A percentile compares a stretch with the other conserved stretches of the same genome.
Conservation (phyloP, 2,329 filamentous ascomycete species). For the Cladophialophora immunda region DNA sequence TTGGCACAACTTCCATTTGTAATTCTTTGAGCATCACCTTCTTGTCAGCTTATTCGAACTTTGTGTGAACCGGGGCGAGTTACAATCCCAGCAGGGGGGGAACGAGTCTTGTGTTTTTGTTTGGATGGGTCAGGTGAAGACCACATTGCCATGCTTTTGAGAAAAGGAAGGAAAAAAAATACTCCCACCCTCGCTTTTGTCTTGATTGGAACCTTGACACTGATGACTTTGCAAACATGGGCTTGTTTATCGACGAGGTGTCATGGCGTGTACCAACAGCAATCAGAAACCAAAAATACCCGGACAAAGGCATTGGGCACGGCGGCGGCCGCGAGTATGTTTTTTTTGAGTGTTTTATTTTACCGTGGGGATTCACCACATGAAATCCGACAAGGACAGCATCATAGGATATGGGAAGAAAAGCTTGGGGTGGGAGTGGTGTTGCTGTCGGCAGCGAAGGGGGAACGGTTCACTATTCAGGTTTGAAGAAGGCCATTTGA, state of each 20-base stretch:
- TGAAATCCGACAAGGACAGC: constrained; percentile 21
- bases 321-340: constrained; percentile 21
- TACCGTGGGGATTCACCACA: constrained; percentile 9
- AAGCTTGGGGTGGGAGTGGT: constrained; percentile 13
- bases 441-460: not conserved
- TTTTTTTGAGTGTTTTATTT: constrained; percentile 18
- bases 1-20: constrained; percentile 77
- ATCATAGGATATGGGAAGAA: constrained; percentile 32
- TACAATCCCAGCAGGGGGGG: constrained; percentile 24
- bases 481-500: constrained; percentile 23
- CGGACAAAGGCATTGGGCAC: constrained; percentile 33
- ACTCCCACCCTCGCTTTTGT: constrained; percentile 40
- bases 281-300: constrained; percentile 30
- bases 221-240: constrained; percentile 41
- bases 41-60: constrained; percentile 36
- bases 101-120: constrained; percentile 23
- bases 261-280: constrained; percentile 42
- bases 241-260: constrained; percentile 41
- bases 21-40: constrained; percentile 48
- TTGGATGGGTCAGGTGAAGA: constrained; percentile 25
- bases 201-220: constrained; percentile 42
- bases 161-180: constrained; percentile 20
- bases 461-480: constrained; percentile 26
- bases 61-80: constrained; percentile 32
- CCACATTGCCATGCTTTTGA: constrained; percentile 6